phyloP scores from a whole-genome alignment of 192 early-diverging fungal genomes.

The Coemansia umbellata region DNA sequence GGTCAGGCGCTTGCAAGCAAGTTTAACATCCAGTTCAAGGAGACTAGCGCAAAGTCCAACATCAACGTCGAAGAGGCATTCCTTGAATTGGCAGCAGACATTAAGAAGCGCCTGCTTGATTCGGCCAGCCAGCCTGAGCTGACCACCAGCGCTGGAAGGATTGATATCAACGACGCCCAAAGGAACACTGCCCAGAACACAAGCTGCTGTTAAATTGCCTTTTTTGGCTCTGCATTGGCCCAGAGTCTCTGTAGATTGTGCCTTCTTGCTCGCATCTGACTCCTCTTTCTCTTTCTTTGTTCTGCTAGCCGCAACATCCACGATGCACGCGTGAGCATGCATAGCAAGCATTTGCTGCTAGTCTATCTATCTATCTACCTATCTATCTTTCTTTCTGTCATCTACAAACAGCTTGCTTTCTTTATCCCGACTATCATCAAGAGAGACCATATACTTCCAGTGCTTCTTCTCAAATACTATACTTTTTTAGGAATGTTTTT shows the following conservation, averaged over 20 bases:
- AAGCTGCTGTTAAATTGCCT: slow-evolving; percentile 32
- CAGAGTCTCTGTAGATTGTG: no score
- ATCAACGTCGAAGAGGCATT: slow-evolving; percentile 97
- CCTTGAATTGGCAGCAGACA: slow-evolving; percentile 92
- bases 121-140: slow-evolving; percentile 52
- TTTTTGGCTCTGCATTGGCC: neutral
- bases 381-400: no score
- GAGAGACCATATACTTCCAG: no score
- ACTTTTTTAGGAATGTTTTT: no score
- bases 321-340: no score
- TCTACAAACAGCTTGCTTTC: no score
- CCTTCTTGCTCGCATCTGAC: neutral
- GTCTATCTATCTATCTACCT: no score
- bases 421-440: no score
- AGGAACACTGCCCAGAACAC: slow-evolving; percentile 22
- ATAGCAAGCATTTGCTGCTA: no score
- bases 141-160: slow-evolving; percentile 16
- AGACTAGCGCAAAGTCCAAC: slow-evolving; percentile 98
- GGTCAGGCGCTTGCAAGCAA: slow-evolving; percentile 94
- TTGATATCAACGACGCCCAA: slow-evolving; percentile 44
- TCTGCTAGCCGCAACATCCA: no score
- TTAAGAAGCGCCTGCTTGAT: slow-evolving; percentile 98
- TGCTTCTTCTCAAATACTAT: no score
- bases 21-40: slow-evolving; percentile 91
- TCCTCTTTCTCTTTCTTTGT: neutral